These are phyloP conservation scores for Chaetomium sp. DNA, from an alignment of 2,329 filamentous ascomycete species.

Conservation along the genomic window DNA sequence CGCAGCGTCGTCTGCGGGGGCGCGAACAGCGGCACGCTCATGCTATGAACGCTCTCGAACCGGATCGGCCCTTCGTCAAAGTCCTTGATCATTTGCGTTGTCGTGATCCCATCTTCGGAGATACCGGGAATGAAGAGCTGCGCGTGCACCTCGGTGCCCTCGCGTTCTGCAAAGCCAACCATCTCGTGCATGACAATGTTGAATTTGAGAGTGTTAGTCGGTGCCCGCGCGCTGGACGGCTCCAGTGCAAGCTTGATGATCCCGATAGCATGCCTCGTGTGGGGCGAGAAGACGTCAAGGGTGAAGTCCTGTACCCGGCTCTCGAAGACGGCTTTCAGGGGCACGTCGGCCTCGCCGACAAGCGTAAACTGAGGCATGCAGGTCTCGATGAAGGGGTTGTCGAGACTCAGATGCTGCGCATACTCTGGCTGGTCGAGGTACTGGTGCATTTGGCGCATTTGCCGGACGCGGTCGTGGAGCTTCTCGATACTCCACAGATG, in stretches of 20 bases:
- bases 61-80: slow-evolving; percentile 90
- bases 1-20: slow-evolving; percentile 69
- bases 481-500: slow-evolving; percentile 95
- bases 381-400: slow-evolving; percentile 86
- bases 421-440: slow-evolving; percentile 95
- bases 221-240: slow-evolving; percentile 86
- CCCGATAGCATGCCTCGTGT: slow-evolving; percentile 83
- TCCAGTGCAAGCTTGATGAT: slow-evolving; percentile 88
- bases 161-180: slow-evolving; percentile 87
- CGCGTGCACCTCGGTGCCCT: slow-evolving; percentile 91
- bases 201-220: slow-evolving; percentile 89
- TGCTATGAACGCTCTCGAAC: slow-evolving; percentile 97
- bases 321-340: slow-evolving; percentile 87
- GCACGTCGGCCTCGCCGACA: slow-evolving; percentile 87
- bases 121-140: slow-evolving; percentile 93
- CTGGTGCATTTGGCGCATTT: slow-evolving; percentile 96
- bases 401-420: slow-evolving; percentile 82
- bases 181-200: slow-evolving; percentile 98
- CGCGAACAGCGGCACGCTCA: slow-evolving; percentile 81
- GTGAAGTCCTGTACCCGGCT: slow-evolving; percentile 90
- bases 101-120: slow-evolving; percentile 85
- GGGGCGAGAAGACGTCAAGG: slow-evolving; percentile 84
- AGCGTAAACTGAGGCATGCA: slow-evolving; percentile 91
- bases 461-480: slow-evolving; percentile 74
- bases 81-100: slow-evolving; percentile 86